Conservation (phyloP, 2,329 filamentous ascomycete genomes). For the Penicillium crustosum region DNA sequence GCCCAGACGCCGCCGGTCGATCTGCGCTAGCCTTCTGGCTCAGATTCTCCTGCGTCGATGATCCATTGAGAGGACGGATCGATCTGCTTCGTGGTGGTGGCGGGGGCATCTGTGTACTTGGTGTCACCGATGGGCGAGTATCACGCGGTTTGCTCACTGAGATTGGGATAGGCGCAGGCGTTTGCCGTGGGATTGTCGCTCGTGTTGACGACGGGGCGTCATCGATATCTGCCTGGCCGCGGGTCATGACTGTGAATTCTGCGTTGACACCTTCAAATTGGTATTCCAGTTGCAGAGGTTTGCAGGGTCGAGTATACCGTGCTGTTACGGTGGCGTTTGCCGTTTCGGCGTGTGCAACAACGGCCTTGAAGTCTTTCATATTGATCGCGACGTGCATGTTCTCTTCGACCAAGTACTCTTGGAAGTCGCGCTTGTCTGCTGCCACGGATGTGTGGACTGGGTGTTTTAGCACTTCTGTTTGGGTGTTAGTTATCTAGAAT, state of each 20-base stretch:
- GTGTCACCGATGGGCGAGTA: slow-evolving; percentile 13
- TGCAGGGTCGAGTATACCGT: slow-evolving; percentile 59
- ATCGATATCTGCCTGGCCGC: slow-evolving; percentile 51
- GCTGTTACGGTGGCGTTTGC: slow-evolving; percentile 56
- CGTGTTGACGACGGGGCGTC: slow-evolving; percentile 43
- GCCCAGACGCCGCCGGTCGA: slow-evolving; percentile 28
- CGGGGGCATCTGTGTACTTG: slow-evolving; percentile 32
- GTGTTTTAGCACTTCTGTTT: slow-evolving; percentile 61
- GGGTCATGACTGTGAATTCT: slow-evolving; percentile 66
- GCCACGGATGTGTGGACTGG: slow-evolving; percentile 65
- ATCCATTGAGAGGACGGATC: slow-evolving; percentile 36
- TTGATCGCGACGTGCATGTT: slow-evolving; percentile 62
- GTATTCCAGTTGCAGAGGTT: slow-evolving; percentile 62
- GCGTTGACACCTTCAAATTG: slow-evolving; percentile 55
- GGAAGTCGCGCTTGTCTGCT: slow-evolving; percentile 62
- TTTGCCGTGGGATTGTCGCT: slow-evolving; percentile 39
- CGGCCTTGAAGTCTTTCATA: slow-evolving; percentile 66
- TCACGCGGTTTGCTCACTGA: slow-evolving; percentile 10
- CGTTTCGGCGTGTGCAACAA: slow-evolving; percentile 62
- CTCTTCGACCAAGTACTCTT: slow-evolving; percentile 59
- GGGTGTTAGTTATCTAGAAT: background rate
- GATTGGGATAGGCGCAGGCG: slow-evolving; percentile 32
- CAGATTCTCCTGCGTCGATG: slow-evolving; percentile 27
- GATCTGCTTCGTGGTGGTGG: slow-evolving; percentile 30
- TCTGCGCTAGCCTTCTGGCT: slow-evolving; percentile 25